Evolutionary conservation across 2,329 filamentous ascomycete genomes (phyloP).

Genomic region (Cadophora sp.): DNA sequence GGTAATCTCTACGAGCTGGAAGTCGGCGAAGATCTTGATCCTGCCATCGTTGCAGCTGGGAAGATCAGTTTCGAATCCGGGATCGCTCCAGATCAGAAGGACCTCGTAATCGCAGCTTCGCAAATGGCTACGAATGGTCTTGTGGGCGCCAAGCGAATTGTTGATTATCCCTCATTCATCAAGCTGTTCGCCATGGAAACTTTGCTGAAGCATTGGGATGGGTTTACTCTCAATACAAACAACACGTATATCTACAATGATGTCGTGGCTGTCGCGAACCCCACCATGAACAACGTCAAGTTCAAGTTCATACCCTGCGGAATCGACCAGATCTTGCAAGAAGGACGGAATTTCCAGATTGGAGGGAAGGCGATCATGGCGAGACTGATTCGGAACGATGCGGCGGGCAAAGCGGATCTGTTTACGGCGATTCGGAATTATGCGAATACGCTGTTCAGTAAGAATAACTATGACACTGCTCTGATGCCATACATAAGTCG

Average conservation of each 20-base stretch:
- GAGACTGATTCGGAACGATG: constrained; percentile 6
- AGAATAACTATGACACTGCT: not conserved
- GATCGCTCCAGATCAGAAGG: constrained; percentile 11
- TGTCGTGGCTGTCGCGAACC: constrained; percentile 5
- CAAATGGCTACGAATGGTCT: constrained; percentile 1
- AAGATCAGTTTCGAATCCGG: constrained; percentile 20
- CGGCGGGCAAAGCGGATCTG: constrained; percentile 6
- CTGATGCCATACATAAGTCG: constrained; percentile 11
- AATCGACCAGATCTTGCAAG: constrained; percentile 12
- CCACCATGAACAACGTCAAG: constrained; percentile 9
- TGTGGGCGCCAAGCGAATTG: not conserved
- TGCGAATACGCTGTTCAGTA: constrained; percentile 12
- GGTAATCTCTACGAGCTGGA: constrained; percentile 17
- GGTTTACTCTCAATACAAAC: constrained; percentile 18
- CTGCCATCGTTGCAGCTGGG: not conserved
- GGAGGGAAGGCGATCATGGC: constrained; percentile 13
- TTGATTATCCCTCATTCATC: constrained; percentile 15
- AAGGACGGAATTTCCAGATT: constrained; percentile 11
- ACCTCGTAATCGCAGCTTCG: constrained; percentile 10
- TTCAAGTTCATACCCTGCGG: constrained; percentile 20
- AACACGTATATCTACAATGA: constrained; percentile 21
- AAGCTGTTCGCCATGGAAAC: constrained; percentile 15
- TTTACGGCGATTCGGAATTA: not conserved
- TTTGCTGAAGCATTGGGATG: constrained; percentile 17
- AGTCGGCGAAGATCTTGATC: constrained; percentile 14